These are phyloP conservation scores for Astrothelium subdiscretum DNA, from an alignment of 495 filamentous ascomycete species.

Conservation along the genomic window DNA sequence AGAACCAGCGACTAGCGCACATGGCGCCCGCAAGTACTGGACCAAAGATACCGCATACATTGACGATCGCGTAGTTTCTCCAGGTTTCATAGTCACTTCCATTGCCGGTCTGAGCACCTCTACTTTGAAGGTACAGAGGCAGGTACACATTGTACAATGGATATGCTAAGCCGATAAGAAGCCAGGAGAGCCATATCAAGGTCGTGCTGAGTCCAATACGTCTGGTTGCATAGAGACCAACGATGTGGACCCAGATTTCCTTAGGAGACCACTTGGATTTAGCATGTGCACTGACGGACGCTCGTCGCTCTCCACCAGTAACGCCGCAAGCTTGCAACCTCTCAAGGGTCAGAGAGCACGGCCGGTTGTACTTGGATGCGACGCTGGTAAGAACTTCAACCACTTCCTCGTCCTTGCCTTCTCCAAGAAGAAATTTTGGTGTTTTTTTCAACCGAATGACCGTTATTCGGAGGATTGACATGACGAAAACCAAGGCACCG, in stretches of 20 bases:
- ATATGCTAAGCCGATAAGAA: conserved; percentile 41
- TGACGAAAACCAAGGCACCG: conserved; percentile 53
- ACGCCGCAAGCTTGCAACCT: conserved; percentile 34
- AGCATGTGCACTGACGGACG: conserved; percentile 10
- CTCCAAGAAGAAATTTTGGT: conserved; percentile 57
- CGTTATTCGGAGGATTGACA: conserved; percentile 54
- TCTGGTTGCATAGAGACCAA: conserved; percentile 51
- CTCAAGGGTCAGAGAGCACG: conserved; percentile 51
- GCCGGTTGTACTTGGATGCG: conserved; percentile 50
- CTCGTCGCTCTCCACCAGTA: not conserved
- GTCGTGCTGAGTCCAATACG: conserved; percentile 48
- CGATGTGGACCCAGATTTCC: conserved; percentile 45
- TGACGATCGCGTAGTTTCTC: conserved; percentile 61
- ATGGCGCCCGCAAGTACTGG: conserved; percentile 55
- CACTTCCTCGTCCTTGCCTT: conserved; percentile 51
- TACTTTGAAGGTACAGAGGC: conserved; percentile 12
- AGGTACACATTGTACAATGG: conserved; percentile 50
- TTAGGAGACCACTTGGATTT: conserved; percentile 32
- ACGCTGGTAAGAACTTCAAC: conserved; percentile 49
- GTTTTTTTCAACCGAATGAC: conserved; percentile 58
- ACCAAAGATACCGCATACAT: conserved; percentile 51
- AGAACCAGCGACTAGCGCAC: conserved; percentile 43
- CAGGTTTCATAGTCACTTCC: conserved; percentile 32
- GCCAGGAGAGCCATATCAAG: conserved; percentile 59
- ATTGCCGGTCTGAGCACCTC: not conserved